Evolutionary conservation across 176 grass and related monocot species (phyloP), one percentile per base, ranked within the genome.

Genomic region (Alopecurus myosuroides): DNA sequence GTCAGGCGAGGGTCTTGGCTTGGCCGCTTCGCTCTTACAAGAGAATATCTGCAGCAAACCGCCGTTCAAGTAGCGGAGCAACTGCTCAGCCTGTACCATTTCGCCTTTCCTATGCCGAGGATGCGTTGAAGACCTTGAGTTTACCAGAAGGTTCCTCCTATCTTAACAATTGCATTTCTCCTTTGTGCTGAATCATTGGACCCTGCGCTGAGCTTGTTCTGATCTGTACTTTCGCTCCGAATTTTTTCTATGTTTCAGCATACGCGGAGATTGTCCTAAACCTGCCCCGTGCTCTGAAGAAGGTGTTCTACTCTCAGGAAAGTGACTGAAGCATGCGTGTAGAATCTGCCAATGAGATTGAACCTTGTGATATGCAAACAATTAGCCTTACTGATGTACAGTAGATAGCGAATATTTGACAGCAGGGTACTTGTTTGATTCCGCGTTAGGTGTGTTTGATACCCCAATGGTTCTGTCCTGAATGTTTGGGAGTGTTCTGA

Each of bases 221-320:
- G 34, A 85, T 58, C 12, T 77, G 13, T 25, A 9, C 8, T 84
- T 37, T 69, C 19, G n/a, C 79, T 31, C 56, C 9, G 15, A 23
- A 19, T 65, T 79, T 29, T 61, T 0, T 46, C n/a, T 25, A 5
- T 74, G 71, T 78, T 80, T 81, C 83, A 98, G 96, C 96, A 33
- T 98, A 94, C 57, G 96, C 96, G 10, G 96, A 98, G 77, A 92
- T 98, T 37, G 91, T 98, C 78, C 91, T 98, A 67, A 88, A 94
- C 33, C 84, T 98, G 20, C 89, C 91, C 26, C 89, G 65, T 35
- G 85, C 92, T 63, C 70, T 98, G 84, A 94, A 90, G 89, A 90
- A 88, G 79, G 82, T 86, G 74, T 90, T 87, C 62, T 87, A 86
- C 20, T 82, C 82, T 55, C 78, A 92, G 48, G 81, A 75, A 44